Evolutionary conservation across 179 eudicot species (phyloP).

Genomic region (Camellia oleifera): DNA sequence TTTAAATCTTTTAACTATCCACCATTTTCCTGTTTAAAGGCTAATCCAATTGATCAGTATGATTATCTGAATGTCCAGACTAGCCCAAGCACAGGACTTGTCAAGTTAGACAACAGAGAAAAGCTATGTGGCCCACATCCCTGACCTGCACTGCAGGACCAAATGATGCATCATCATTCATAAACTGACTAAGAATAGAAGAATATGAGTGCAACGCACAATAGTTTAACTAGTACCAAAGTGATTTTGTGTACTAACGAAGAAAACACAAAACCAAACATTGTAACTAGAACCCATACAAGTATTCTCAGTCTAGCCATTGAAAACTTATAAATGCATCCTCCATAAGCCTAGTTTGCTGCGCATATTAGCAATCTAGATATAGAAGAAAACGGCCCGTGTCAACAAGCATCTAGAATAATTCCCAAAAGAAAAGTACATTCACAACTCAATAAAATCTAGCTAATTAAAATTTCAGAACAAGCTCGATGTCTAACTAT

Average conservation of each 20-base stretch:
- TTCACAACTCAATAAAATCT: constrained; percentile 9
- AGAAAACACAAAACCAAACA: neutral
- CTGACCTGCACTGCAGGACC: neutral
- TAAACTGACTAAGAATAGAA: neutral
- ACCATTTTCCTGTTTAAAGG: too few species aligned
- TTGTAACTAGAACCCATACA: neutral
- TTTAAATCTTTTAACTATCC: too few species aligned
- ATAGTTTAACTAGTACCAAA: neutral
- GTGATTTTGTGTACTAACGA: neutral
- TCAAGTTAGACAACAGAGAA: neutral
- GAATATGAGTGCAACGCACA: neutral
- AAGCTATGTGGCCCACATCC: neutral
- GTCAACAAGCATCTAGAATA: constrained; percentile 16
- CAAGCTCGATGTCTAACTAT: constrained; percentile 12
- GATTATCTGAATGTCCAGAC: neutral
- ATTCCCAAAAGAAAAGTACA: constrained; percentile 7
- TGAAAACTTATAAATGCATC: neutral
- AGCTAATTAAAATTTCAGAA: constrained; percentile 11
- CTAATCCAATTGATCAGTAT: neutral
- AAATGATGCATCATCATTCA: neutral
- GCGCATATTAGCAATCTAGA: constrained; percentile 13
- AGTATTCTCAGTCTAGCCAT: neutral
- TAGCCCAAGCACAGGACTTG: neutral
- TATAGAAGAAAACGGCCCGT: neutral
- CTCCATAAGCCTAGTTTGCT: neutral